Base-by-base conservation (phyloP, 2,329 filamentous ascomycete species). In the Alternaria triticina region DNA sequence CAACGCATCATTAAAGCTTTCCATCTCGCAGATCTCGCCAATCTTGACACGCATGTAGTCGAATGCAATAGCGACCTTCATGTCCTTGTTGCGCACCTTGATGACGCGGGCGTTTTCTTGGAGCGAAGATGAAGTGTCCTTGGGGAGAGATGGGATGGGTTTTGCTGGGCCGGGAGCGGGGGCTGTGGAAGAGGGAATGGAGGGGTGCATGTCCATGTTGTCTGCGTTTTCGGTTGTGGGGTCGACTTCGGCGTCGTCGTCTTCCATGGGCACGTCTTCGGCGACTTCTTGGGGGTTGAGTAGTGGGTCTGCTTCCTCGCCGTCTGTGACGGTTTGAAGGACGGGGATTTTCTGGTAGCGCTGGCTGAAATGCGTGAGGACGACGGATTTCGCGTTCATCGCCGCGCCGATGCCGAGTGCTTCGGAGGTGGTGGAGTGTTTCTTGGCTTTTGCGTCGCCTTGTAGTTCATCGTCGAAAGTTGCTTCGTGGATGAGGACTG, bases 291-390 rank as follows among this genome's bases (percentile, higher is more conserved):
- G 36, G 1, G 50, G 36, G 22, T 66, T 55, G 7, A 72, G 62
- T 2, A 70, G 49, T 22, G 69, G 51, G 47, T 74, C 64, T 67
- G 72, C 73, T n/a, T 68, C 61, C n/a, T 77, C 76, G 27, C 67
- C 71, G 20, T 74, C 72, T 12, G 72, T 73, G 11, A 77, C 71
- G 1, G 75, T 72, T 54, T 87, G 83, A 5, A 88, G 79, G 3
- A 85, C 82, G 2, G 87, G 89, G 33, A 88, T 84, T 80, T 95
- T 95, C 73, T 93, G 91, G 79, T 99, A 99, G 8, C 96, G 87
- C 82, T 99, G 96, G 59, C 90, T 94, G 81, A 99, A 99, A 79
- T 99, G 96, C 8, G 96, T 99, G 52, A 99, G 85, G 59, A 99
- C 82, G 15, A 96, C 90, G 15, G 92, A 86, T 67, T 90, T 88